phyloP scores from a whole-genome alignment of 2,329 filamentous ascomycete species.

The Coleophoma crateriformis region DNA sequence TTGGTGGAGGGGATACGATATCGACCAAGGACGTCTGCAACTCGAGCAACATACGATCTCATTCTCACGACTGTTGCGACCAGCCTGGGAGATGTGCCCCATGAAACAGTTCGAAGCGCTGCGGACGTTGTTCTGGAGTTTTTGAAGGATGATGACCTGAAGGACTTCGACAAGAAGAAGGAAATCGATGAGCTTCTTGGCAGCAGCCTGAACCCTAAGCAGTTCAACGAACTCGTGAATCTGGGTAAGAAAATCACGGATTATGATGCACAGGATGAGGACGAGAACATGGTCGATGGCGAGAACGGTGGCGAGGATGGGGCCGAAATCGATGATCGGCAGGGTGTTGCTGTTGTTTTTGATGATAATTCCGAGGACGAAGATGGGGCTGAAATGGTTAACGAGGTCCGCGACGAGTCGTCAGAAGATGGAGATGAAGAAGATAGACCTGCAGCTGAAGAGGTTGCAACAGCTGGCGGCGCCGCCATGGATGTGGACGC shows the following conservation, averaged over 20 bases:
- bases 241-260: conserved; percentile 98
- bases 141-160: conserved; percentile 90
- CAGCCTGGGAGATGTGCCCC: conserved; percentile 86
- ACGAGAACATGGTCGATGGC: conserved; percentile 76
- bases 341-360: conserved; percentile 96
- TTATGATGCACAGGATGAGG: conserved; percentile 93
- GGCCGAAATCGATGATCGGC: conserved; percentile 83
- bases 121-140: conserved; percentile 88
- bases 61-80: conserved; percentile 87
- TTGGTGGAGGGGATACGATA: conserved; percentile 90
- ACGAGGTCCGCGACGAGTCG: conserved; percentile 84
- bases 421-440: conserved; percentile 73
- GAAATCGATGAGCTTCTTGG: conserved; percentile 92
- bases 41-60: conserved; percentile 87
- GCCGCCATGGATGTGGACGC: conserved; percentile 41
- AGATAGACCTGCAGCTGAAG: conserved; percentile 47
- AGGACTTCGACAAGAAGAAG: conserved; percentile 98
- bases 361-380: conserved; percentile 87
- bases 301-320: conserved; percentile 60
- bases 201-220: conserved; percentile 73
- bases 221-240: conserved; percentile 96
- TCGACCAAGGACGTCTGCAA: conserved; percentile 84
- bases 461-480: conserved; percentile 43
- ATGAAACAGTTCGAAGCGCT: conserved; percentile 87
- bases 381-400: conserved; percentile 68